phyloP scores from a whole-genome alignment of 2,329 filamentous ascomycete species.

The Epichloe sylvatica region DNA sequence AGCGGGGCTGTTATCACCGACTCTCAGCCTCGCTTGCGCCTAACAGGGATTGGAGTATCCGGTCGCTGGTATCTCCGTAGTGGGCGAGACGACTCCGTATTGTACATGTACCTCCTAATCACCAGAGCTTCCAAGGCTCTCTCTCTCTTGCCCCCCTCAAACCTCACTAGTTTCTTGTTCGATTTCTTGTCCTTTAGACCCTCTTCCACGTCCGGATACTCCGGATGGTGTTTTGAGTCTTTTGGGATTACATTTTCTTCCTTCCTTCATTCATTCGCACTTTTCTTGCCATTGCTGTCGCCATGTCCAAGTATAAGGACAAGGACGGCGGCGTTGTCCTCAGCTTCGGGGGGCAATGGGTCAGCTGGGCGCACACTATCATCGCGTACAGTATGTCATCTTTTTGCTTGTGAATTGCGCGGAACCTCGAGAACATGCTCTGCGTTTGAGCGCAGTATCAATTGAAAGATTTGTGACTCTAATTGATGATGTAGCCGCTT shows the following conservation, averaged over 20 bases:
- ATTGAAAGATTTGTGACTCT: conserved; percentile 4
- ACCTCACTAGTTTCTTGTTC: neutral
- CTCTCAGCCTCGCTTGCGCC: conserved; percentile 2
- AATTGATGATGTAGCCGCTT: conserved; percentile 46
- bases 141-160: conserved; percentile 2
- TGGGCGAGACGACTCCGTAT: too few species aligned
- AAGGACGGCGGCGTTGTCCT: conserved; percentile 47
- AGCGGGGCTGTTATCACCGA: conserved; percentile 8
- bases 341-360: conserved; percentile 69
- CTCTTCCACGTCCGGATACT: conserved; percentile 14
- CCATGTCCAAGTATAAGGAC: conserved; percentile 45
- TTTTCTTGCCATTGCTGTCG: conserved; percentile 10
- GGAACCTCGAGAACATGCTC: neutral
- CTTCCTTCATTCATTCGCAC: conserved; percentile 8
- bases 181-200: conserved; percentile 1
- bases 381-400: conserved; percentile 60
- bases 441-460: neutral
- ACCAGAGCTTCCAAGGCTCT: conserved; percentile 4
- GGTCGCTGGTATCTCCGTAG: neutral
- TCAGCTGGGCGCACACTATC: conserved; percentile 75
- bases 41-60: neutral
- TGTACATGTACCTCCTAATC: too few species aligned
- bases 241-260: neutral
- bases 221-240: conserved; percentile 18
- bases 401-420: neutral